phyloP scores from a whole-genome alignment of 192 early-diverging fungal genomes.

The Backusella sp. region DNA sequence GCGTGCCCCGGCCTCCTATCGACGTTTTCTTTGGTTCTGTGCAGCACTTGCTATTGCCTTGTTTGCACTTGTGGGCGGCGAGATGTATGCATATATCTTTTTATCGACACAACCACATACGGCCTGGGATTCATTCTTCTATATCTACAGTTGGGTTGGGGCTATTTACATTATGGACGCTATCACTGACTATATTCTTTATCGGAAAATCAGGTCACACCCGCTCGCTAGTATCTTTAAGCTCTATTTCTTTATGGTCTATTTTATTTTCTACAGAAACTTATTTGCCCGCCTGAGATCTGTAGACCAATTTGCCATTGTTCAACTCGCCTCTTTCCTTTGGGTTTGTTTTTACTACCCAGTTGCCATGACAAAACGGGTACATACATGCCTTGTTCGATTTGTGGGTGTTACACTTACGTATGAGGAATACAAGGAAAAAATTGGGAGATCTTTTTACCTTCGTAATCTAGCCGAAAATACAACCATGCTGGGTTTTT shows the following conservation, averaged over 20 bases:
- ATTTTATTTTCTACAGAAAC: conserved; percentile 81
- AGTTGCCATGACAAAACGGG: conserved; percentile 61
- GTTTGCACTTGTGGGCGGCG: conserved; percentile 65
- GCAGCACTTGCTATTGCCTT: conserved; percentile 64
- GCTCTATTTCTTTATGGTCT: conserved; percentile 78
- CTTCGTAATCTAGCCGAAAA: conserved; percentile 76
- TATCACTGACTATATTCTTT: conserved; percentile 65
- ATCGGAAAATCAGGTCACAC: conserved; percentile 60
- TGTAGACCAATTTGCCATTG: conserved; percentile 59
- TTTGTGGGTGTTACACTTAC: conserved; percentile 58
- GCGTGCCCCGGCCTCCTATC: conserved; percentile 67
- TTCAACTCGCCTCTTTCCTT: conserved; percentile 68
- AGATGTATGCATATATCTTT: conserved; percentile 65
- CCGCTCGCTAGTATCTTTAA: conserved; percentile 69
- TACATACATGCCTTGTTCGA: conserved; percentile 49
- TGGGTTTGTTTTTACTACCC: conserved; percentile 79
- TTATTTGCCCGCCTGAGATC: conserved; percentile 71
- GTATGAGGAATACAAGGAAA: conserved; percentile 65
- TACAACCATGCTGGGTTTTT: conserved; percentile 73
- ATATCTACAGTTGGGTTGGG: conserved; percentile 74
- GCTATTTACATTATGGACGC: conserved; percentile 68
- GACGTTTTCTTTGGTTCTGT: conserved; percentile 79
- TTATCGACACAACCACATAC: conserved; percentile 56
- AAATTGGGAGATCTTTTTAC: conserved; percentile 69
- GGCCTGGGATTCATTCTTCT: conserved; percentile 59